Evolutionary conservation across 1,284 basidiomycete genomes (phyloP), one percentile per base, ranked within the genome.

Genomic region (Sanguinoderma infundibulare): DNA sequence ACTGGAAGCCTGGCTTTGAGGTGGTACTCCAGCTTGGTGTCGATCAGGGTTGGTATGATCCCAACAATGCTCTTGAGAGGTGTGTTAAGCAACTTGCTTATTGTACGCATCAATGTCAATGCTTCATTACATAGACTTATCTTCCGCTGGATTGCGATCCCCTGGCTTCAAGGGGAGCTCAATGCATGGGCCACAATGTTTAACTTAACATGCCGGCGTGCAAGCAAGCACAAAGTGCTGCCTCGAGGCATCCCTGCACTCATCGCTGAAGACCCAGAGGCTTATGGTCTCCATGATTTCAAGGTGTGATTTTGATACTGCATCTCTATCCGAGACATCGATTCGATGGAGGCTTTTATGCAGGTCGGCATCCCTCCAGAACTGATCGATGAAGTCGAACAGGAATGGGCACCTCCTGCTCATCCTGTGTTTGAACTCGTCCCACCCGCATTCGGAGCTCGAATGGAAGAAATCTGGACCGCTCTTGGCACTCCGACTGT

Each of bases 141-240:
- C 0, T 80, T 80, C 56, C 70, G 63, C 1, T 79, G 72, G 71
- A 50, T 80, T 24, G 70, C 69, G 15, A 75, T 80, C 30, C 78
- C 78, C 0, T 80, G 69, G 69, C 53, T 80, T 9, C 78, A 81
- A 56, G 17, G 10, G 0, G 75, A 80, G 59, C 68, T 79, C 1
- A 73, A 81, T 64, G 39, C 49, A 1, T 78, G 65, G 57, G 30
- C 47, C 8, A 17, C 60, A 2, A 47, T 50, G 2, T 53, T 62
- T 28, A 80, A 79, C 52, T 52, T n/a, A 8, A 74, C 60, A 0
- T 42, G 57, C 1, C 65, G 65, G 1, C 68, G 70, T 2, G 62
- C 66, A 0, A 68, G 77, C 55, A 58, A 62, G 26, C 55, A 75
- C 59, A 79, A 78, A 56, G 44, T 75, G 30, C 62, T 78, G 5